Conservation (phyloP, 2,329 filamentous ascomycete species). For the Pseudopyrenochaeta lycopersici region DNA sequence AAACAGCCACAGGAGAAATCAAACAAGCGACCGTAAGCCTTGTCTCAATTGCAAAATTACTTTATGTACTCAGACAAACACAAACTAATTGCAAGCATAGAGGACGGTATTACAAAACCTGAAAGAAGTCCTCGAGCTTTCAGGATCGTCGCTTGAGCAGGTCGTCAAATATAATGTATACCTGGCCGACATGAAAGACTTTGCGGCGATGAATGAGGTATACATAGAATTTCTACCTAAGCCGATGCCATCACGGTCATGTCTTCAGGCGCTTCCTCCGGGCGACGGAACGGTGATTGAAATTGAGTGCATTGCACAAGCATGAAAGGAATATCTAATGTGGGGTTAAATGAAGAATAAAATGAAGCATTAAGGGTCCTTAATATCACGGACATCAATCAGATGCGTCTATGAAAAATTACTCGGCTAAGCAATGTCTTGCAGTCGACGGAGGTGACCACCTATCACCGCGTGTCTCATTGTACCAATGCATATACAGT, state of each 20-base stretch:
- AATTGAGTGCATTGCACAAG: constrained; percentile 38
- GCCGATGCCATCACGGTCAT: constrained; percentile 29
- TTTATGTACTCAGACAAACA: not conserved
- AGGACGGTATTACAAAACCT: constrained; percentile 30
- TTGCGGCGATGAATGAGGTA: constrained; percentile 41
- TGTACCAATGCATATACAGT: too few species aligned
- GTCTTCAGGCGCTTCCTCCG: constrained; percentile 28
- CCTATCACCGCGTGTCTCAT: too few species aligned
- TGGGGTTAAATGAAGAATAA: not conserved
- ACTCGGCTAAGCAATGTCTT: too few species aligned
- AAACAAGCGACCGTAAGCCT: constrained; percentile 32
- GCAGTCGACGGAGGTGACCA: too few species aligned
- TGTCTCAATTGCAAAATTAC: not conserved
- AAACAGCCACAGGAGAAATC: constrained; percentile 35
- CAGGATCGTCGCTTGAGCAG: constrained; percentile 36
- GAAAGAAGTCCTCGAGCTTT: constrained; percentile 33
- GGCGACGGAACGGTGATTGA: constrained; percentile 35
- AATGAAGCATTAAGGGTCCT: too few species aligned
- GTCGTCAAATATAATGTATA: constrained; percentile 45
- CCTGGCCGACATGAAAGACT: constrained; percentile 40
- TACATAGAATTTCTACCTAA: constrained; percentile 38
- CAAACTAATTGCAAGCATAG: constrained; percentile 2
- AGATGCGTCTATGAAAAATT: too few species aligned
- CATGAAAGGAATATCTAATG: constrained; percentile 2
- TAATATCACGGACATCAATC: too few species aligned